Conservation (phyloP, 495 filamentous ascomycete species). For the Hypoxylon intermedium region DNA sequence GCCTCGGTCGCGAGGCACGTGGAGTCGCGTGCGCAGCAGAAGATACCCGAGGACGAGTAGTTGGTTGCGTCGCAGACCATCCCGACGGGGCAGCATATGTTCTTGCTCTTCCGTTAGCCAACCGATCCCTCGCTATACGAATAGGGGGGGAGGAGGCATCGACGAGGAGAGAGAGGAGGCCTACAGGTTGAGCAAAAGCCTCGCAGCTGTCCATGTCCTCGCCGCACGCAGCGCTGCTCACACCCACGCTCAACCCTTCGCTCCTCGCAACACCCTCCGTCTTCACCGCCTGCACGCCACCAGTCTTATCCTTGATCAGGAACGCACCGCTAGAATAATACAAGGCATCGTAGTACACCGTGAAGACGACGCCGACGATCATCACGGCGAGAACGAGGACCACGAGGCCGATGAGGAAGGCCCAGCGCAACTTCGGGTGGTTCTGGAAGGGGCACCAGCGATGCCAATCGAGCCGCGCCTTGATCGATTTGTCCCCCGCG, state of each 20-base stretch:
- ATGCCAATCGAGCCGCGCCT: conserved; percentile 29
- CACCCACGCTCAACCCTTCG: not conserved
- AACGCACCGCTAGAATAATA: conserved; percentile 37
- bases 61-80: conserved; percentile 21
- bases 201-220: conserved; percentile 26
- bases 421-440: conserved; percentile 34
- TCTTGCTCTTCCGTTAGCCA: conserved; percentile 19
- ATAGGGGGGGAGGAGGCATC: no score
- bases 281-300: not conserved
- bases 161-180: not conserved
- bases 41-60: conserved; percentile 31
- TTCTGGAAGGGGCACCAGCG: conserved; percentile 31
- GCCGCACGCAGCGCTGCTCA: conserved; percentile 10
- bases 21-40: conserved; percentile 17
- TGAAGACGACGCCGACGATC: conserved; percentile 31
- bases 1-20: conserved; percentile 10
- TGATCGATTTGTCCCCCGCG: conserved; percentile 4
- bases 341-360: conserved; percentile 34
- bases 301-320: conserved; percentile 17
- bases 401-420: conserved; percentile 30
- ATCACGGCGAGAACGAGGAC: conserved; percentile 28
- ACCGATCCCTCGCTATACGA: no score
- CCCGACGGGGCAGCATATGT: conserved; percentile 30
- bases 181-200: conserved; percentile 22
- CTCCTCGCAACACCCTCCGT: not conserved